Base-by-base conservation (phyloP, 140 eudicot species). In the Anethum foeniculum region DNA sequence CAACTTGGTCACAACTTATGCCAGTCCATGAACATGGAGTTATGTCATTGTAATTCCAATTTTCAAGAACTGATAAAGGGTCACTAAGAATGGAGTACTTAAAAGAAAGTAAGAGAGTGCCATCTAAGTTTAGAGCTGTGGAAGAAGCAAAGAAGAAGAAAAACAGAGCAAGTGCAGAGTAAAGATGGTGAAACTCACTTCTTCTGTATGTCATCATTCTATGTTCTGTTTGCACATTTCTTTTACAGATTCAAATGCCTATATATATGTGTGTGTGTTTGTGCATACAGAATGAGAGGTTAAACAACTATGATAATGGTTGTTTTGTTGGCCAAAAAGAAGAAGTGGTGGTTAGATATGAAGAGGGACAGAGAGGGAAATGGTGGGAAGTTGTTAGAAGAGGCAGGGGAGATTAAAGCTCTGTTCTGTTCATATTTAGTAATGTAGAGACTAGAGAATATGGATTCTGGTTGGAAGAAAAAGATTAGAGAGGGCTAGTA, bases 11-110 rank as follows among this genome's bases (percentile, higher is more conserved):
- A 44, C 99, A 96, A 4, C 89, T 88, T 77, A 96, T 92, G 64
- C 99, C 99, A 71, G 82, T 79, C 99, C 99, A 96, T 68, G 89
- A 80, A 80, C 99, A 93, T 18, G 99, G 99, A 34, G 85, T 89
- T 41, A 43, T 67, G 32, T 93, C 91, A 14, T 73, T 41, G 75
- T 88, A 88, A 79, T 91, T 81, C 99, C 99, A 96, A 47, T 83
- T 88, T 67, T 88, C 88, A 30, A 96, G 94, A 75, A 89, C 82
- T 69, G 93, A 81, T 74, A 84, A 71, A 30, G 94, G 93, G 85
- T 88, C 89, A 67, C 85, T 83, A 9, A 85, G 82, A 52, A 90
- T 82, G 52, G 90, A 85, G 87, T 96, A 90, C 71, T 87, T 93
- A 85, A 96, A 88, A 0, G 99, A 85, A 13, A 96, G 91, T 68